Conservation (phyloP, 23 red algal genomes). For the Pyropia haitanensis region DNA sequence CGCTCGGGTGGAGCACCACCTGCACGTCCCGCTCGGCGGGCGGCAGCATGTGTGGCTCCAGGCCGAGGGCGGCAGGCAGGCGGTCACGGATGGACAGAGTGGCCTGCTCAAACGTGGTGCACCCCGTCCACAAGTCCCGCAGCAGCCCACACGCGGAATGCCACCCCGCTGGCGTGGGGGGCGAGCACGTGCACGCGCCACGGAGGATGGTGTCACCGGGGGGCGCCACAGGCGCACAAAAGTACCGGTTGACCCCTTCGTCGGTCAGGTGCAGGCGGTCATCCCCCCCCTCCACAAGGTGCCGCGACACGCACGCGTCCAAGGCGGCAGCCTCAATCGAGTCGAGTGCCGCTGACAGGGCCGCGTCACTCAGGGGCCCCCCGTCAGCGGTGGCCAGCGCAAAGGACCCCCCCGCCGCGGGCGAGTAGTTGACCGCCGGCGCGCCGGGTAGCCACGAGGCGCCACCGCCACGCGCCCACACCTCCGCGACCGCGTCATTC, state of each 20-base stretch:
- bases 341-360: constrained; percentile 41
- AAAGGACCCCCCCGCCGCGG: constrained; percentile 31
- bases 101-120: constrained; percentile 11
- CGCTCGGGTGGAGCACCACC: constrained; percentile 59
- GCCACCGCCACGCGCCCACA: constrained; percentile 41
- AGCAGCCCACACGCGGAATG: constrained; percentile 38
- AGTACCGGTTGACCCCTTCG: constrained; percentile 71
- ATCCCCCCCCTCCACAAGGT: constrained; percentile 65
- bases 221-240: constrained; percentile 43
- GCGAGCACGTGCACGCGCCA: constrained; percentile 68
- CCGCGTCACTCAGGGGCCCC: constrained; percentile 36
- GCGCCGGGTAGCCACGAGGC: constrained; percentile 50
- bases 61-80: constrained; percentile 12
- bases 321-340: constrained; percentile 47
- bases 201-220: constrained; percentile 34
- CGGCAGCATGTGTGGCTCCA: too few relatives aligned
- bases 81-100: constrained; percentile 21
- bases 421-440: constrained; percentile 25
- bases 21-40: not conserved
- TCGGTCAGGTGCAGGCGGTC: constrained; percentile 63
- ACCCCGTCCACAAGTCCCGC: constrained; percentile 33
- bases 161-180: constrained; percentile 59
- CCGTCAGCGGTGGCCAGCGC: constrained; percentile 24
- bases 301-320: constrained; percentile 57
- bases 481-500: constrained; percentile 42